Percentiles rank a stretch among this genome's conserved stretches.
Evolutionary conservation across 371 early-diverging fungal species (phyloP).

Genomic region (Syncephalastrum monosporum): DNA sequence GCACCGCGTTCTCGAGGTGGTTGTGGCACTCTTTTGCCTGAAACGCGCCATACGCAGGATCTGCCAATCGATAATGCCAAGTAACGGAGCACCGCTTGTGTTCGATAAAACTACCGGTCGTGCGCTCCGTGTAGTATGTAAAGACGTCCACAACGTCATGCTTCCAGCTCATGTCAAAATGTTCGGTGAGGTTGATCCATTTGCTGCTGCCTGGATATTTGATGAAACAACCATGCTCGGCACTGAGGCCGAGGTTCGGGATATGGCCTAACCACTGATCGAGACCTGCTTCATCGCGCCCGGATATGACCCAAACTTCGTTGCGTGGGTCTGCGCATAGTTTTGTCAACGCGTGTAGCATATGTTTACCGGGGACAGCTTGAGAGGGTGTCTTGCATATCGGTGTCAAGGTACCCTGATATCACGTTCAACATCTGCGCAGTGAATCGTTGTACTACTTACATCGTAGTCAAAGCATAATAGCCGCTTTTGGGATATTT

Average conservation of each 20-base stretch:
- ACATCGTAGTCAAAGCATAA: constrained; percentile 90
- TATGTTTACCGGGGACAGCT: constrained; percentile 64
- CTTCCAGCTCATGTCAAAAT: constrained; percentile 86
- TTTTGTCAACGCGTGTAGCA: constrained; percentile 61
- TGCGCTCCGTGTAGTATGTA: constrained; percentile 87
- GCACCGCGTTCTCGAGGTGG: constrained; percentile 83
- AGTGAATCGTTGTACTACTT: constrained; percentile 12
- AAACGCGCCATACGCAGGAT: constrained; percentile 79
- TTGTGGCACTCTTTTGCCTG: constrained; percentile 93
- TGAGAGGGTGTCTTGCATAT: constrained; percentile 69
- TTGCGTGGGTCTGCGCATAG: constrained; percentile 79
- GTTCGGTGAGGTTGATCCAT: constrained; percentile 81
- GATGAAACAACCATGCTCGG: constrained; percentile 75
- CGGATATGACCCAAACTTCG: constrained; percentile 91
- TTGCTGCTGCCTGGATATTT: constrained; percentile 52
- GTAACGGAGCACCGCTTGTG: constrained; percentile 82
- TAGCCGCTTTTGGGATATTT: constrained; percentile 61
- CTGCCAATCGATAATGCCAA: constrained; percentile 92
- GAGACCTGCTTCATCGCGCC: constrained; percentile 83
- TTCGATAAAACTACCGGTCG: constrained; percentile 83
- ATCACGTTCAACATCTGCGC: constrained; percentile 8
- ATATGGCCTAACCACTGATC: constrained; percentile 85
- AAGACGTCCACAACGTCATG: constrained; percentile 85
- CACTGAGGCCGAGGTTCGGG: constrained; percentile 76
- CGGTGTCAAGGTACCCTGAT: constrained; percentile 80